Evolutionary conservation across 805 yeast genomes (phyloP).

Genomic region (Nematodospora valgi): DNA sequence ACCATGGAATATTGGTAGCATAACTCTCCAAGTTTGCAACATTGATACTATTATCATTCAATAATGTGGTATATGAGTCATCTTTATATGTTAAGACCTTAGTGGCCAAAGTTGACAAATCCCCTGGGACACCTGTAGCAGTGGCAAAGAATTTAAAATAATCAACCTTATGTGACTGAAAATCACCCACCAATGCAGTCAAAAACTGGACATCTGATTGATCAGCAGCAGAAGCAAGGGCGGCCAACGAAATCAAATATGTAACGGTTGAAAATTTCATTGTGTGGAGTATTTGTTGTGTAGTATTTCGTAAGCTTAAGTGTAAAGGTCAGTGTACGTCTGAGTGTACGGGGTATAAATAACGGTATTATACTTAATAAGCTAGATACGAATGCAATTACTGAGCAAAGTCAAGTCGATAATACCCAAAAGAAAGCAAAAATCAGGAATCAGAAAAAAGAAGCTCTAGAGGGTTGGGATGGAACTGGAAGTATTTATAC

Average conservation of each 20-base stretch:
- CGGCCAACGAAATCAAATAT: constrained; percentile 13
- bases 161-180: constrained; percentile 18
- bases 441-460: neutral
- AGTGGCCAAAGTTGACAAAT: constrained; percentile 25
- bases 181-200: constrained; percentile 36
- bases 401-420: neutral
- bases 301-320: too few relatives aligned
- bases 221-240: constrained; percentile 19
- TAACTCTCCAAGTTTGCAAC: constrained; percentile 22
- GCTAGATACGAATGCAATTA: too few relatives aligned
- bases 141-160: constrained; percentile 27
- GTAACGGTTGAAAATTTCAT: constrained; percentile 18
- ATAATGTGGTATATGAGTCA: constrained; percentile 35
- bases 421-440: neutral
- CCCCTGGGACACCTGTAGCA: constrained; percentile 24
- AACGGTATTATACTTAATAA: too few relatives aligned
- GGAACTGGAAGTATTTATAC: neutral
- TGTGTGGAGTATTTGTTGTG: constrained; percentile 1
- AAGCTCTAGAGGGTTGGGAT: neutral
- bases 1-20: constrained; percentile 41
- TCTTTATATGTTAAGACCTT: constrained; percentile 30
- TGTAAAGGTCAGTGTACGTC: too few relatives aligned
- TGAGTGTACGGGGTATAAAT: too few relatives aligned
- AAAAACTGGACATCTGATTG: constrained; percentile 25
- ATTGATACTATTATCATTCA: constrained; percentile 22